Conservation (phyloP, 768 basidiomycete genomes). For the Rhizopogon roseolus region DNA sequence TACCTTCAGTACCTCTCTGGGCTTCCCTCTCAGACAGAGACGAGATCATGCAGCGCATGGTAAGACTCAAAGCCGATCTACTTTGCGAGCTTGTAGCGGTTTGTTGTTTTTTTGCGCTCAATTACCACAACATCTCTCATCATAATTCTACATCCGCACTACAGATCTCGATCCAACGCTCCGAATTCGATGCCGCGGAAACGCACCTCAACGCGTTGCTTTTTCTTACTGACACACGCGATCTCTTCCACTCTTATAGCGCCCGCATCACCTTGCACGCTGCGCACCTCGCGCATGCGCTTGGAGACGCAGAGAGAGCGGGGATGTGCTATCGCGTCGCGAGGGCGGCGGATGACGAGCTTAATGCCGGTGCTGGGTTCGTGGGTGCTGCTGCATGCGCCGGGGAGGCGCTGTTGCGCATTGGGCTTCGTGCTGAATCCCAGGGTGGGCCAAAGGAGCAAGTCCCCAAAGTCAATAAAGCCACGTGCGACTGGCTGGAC, state of each 20-base stretch:
- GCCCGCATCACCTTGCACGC: slow-evolving; percentile 64
- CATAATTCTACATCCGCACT: background rate
- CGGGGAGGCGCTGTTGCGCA: slow-evolving; percentile 45
- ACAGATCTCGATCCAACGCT: slow-evolving; percentile 59
- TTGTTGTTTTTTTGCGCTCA: slow-evolving; percentile 17
- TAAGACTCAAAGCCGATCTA: slow-evolving; percentile 67
- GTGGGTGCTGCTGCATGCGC: slow-evolving; percentile 45
- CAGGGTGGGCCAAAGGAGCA: background rate
- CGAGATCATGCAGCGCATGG: slow-evolving; percentile 43
- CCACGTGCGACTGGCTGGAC: background rate
- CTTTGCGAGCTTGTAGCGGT: slow-evolving; percentile 68
- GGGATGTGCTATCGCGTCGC: slow-evolving; percentile 60
- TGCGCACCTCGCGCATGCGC: slow-evolving; percentile 70
- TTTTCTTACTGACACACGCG: slow-evolving; percentile 55
- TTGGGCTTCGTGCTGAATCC: slow-evolving; percentile 32
- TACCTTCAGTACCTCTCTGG: slow-evolving; percentile 47
- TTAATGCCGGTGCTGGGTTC: slow-evolving; percentile 27
- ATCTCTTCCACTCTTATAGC: slow-evolving; percentile 52
- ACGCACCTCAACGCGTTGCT: slow-evolving; percentile 46
- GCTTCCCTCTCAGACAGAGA: slow-evolving; percentile 46
- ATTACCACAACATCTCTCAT: background rate
- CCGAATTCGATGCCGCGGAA: slow-evolving; percentile 59
- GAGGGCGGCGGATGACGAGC: background rate
- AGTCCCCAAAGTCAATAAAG: background rate
- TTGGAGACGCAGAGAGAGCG: slow-evolving; percentile 49